These are phyloP conservation scores for Paecilomyces niveus DNA, from an alignment of 2,329 filamentous ascomycete genomes.

Conservation along the genomic window DNA sequence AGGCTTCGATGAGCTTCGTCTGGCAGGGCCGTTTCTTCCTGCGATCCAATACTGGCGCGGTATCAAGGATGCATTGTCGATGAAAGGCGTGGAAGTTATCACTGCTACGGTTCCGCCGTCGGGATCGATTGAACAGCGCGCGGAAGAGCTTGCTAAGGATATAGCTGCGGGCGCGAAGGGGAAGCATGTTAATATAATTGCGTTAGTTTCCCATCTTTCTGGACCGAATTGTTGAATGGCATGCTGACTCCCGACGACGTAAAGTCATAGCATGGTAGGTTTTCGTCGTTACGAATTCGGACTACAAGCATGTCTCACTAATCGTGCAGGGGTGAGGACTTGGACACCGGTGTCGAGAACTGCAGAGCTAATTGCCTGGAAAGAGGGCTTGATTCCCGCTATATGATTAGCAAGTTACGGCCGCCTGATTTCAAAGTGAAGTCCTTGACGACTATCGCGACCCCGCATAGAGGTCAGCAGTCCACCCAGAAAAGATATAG, in stretches of 20 bases:
- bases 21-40: slow-evolving; percentile 48
- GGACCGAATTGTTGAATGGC: not conserved
- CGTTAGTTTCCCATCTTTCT: slow-evolving; percentile 36
- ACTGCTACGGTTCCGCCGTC: slow-evolving; percentile 54
- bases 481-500: not conserved
- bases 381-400: slow-evolving; percentile 57
- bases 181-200: slow-evolving; percentile 58
- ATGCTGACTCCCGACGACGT: slow-evolving; percentile 3
- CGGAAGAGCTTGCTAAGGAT: slow-evolving; percentile 44
- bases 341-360: not conserved
- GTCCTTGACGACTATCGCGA: slow-evolving; percentile 57
- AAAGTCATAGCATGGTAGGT: slow-evolving; percentile 43
- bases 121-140: slow-evolving; percentile 52
- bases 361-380: slow-evolving; percentile 4
- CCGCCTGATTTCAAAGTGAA: slow-evolving; percentile 67
- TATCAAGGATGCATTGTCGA: slow-evolving; percentile 51
- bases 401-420: slow-evolving; percentile 55
- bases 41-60: slow-evolving; percentile 59
- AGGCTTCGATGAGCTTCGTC: slow-evolving; percentile 56
- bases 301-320: slow-evolving; percentile 3
- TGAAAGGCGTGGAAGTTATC: slow-evolving; percentile 54
- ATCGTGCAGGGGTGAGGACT: slow-evolving; percentile 24
- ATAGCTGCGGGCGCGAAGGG: slow-evolving; percentile 49
- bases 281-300: not conserved
- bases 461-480: slow-evolving; percentile 48